Percentiles rank a stretch among this genome's conserved stretches.
phyloP scores from a whole-genome alignment of 2,329 filamentous ascomycete genomes.

The Colletotrichum musicola region DNA sequence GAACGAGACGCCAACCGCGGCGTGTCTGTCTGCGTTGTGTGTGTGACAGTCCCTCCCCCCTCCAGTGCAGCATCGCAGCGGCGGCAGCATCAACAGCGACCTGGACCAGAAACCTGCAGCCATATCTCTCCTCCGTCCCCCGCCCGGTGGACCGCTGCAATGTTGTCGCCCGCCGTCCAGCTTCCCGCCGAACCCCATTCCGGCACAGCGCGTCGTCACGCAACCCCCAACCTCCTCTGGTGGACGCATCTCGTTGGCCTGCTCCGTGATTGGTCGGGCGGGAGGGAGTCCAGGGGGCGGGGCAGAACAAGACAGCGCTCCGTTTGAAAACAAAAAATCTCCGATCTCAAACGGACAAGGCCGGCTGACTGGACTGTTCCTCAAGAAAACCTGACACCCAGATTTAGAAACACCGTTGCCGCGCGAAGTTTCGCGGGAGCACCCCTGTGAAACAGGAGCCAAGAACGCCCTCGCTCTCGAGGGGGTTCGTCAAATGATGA shows the following conservation, averaged over 20 bases:
- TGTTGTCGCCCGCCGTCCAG: neutral
- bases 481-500: constrained; percentile 16
- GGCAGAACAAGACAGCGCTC: too few species aligned
- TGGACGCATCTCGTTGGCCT: neutral
- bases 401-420: constrained; percentile 28
- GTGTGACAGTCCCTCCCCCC: neutral
- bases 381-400: constrained; percentile 19
- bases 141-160: neutral
- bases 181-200: neutral
- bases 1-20: constrained; percentile 4
- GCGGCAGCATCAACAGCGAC: neutral
- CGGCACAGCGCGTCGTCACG: neutral
- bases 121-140: neutral
- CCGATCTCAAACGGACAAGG: constrained; percentile 25
- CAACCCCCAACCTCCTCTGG: constrained; percentile 5
- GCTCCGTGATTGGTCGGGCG: constrained; percentile 22
- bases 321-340: constrained; percentile 22
- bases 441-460: constrained; percentile 36
- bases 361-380: constrained; percentile 20
- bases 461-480: neutral
- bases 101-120: neutral
- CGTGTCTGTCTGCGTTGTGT: neutral
- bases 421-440: neutral
- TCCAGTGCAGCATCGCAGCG: constrained; percentile 3
- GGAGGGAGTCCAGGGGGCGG: neutral